phyloP scores from a whole-genome alignment of 2,329 filamentous ascomycete genomes.

The Penicillium sp. region DNA sequence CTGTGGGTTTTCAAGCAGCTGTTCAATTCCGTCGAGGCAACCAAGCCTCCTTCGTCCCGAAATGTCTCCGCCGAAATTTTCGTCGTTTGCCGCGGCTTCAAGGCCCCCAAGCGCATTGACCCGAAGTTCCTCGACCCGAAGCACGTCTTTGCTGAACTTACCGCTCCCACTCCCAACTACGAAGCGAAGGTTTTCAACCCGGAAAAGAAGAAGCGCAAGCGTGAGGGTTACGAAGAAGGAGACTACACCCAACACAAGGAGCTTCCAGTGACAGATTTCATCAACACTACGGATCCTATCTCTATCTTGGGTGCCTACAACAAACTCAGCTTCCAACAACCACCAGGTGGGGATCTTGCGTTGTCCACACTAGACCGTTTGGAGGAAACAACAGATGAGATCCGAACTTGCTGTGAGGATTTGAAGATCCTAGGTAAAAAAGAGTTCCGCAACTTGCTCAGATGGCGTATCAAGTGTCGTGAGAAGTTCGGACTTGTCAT shows the following conservation, averaged over 20 bases:
- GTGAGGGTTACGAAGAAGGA: constrained; percentile 96
- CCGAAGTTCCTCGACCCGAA: constrained; percentile 87
- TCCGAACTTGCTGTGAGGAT: constrained; percentile 74
- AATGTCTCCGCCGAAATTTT: constrained; percentile 99
- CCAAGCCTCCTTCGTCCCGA: constrained; percentile 91
- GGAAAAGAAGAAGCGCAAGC: constrained; percentile 93
- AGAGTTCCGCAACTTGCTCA: constrained; percentile 85
- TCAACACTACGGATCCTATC: constrained; percentile 90
- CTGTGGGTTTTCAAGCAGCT: constrained; percentile 98
- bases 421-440: constrained; percentile 88
- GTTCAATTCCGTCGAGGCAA: constrained; percentile 92
- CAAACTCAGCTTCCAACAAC: constrained; percentile 76
- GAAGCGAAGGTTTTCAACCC: constrained; percentile 98
- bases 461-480: constrained; percentile 84
- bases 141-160: constrained; percentile 88
- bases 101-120: constrained; percentile 90
- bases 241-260: constrained; percentile 93
- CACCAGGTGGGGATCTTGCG: constrained; percentile 78
- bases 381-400: constrained; percentile 80
- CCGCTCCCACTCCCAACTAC: constrained; percentile 82
- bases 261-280: constrained; percentile 83
- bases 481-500: constrained; percentile 84
- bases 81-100: constrained; percentile 92
- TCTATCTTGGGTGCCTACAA: constrained; percentile 85
- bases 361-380: constrained; percentile 81